These are phyloP conservation scores for Botrytis hyacinthi DNA, from an alignment of 2,329 filamentous ascomycete genomes.

Conservation along the genomic window DNA sequence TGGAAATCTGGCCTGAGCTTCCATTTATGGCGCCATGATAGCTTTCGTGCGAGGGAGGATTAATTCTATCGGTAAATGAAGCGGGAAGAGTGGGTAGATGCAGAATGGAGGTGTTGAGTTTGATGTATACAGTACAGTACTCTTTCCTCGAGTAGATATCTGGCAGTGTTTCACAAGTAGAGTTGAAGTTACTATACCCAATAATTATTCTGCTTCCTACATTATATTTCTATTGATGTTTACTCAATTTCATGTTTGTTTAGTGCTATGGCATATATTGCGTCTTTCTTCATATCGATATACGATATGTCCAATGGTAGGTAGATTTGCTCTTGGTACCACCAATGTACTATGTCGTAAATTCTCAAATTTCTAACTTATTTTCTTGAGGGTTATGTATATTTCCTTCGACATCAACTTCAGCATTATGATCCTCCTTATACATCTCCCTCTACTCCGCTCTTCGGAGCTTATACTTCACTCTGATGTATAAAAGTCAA, in stretches of 20 bases:
- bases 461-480: neutral
- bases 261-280: neutral
- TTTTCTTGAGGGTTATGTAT: neutral
- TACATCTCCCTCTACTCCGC: neutral
- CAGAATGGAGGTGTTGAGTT: neutral
- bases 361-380: neutral
- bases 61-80: neutral
- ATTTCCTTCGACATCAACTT: neutral
- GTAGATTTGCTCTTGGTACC: accelerated
- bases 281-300: neutral
- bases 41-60: neutral
- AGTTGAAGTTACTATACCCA: slow-evolving; percentile 20
- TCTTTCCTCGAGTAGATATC: neutral
- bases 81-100: no score
- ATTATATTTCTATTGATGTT: neutral
- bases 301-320: neutral
- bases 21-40: neutral
- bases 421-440: neutral
- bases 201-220: slow-evolving; percentile 15
- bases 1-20: neutral
- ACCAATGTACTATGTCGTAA: neutral
- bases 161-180: neutral
- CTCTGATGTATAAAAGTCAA: no score
- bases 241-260: neutral
- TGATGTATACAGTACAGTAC: neutral